Conservation (phyloP, 257 asterid genomes). For the Penstemon davidsonii region DNA sequence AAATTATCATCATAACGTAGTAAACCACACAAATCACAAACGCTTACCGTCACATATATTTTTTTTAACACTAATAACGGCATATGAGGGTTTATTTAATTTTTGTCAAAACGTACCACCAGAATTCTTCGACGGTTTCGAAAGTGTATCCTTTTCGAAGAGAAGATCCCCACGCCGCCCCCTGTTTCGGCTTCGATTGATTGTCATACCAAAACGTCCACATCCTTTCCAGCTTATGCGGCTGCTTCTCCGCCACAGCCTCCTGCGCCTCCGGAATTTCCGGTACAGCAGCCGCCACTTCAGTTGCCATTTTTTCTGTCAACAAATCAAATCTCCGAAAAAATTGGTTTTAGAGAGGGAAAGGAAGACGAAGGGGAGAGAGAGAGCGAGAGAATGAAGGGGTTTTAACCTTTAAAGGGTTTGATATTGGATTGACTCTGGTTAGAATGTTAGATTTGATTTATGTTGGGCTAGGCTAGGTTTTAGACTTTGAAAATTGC, state of each 20-base stretch:
- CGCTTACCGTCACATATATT: too few relatives aligned
- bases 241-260: slow-evolving; percentile 45
- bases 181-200: slow-evolving; percentile 82
- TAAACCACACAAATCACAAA: too few relatives aligned
- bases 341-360: slow-evolving; percentile 27
- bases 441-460: too few relatives aligned
- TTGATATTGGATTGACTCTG: neutral
- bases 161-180: slow-evolving; percentile 80
- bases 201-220: slow-evolving; percentile 96
- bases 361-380: neutral
- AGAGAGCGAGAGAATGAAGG: neutral
- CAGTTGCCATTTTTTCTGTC: slow-evolving; percentile 56
- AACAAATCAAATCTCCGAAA: slow-evolving; percentile 30
- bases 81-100: too few relatives aligned
- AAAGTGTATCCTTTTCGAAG: slow-evolving; percentile 75
- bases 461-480: too few relatives aligned
- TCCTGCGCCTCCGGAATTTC: slow-evolving; percentile 41
- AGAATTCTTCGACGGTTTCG: slow-evolving; percentile 92
- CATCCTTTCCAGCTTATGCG: slow-evolving; percentile 71
- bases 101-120: slow-evolving; percentile 58
- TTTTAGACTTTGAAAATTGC: too few relatives aligned
- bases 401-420: slow-evolving; percentile 13
- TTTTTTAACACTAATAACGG: too few relatives aligned
- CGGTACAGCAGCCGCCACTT: slow-evolving; percentile 43
- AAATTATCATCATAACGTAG: too few relatives aligned